Conservation (phyloP, 139 green algal genomes). For the Chlamydomonas sphaeroides region DNA sequence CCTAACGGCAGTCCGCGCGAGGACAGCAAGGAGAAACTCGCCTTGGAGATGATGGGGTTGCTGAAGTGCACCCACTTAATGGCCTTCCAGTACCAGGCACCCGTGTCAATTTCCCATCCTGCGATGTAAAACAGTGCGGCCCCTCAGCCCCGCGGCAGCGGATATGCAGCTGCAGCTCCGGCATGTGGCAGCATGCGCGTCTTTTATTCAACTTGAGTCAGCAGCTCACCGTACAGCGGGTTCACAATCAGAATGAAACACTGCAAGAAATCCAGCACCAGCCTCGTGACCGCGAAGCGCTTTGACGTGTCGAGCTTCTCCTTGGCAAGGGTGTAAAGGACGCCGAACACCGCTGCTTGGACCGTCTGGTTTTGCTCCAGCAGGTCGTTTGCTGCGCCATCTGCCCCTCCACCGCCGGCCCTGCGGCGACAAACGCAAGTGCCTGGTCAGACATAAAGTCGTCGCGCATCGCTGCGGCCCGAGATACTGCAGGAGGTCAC, state of each 20-base stretch:
- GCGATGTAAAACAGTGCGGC: not conserved
- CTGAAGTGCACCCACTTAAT: slow-evolving; percentile 41
- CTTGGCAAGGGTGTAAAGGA: slow-evolving; percentile 47
- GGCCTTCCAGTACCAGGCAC: slow-evolving; percentile 35
- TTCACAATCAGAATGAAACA: slow-evolving; percentile 47
- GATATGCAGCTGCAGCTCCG: too few species aligned
- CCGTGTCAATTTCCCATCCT: slow-evolving; percentile 18
- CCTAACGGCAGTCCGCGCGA: too few species aligned
- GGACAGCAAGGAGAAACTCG: not conserved
- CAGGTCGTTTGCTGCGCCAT: slow-evolving; percentile 27
- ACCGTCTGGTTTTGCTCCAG: slow-evolving; percentile 46
- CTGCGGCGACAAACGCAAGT: too few species aligned
- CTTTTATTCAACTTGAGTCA: too few species aligned
- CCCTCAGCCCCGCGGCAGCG: too few species aligned
- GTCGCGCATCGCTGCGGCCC: too few species aligned
- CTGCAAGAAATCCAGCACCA: slow-evolving; percentile 51
- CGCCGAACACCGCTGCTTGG: slow-evolving; percentile 49
- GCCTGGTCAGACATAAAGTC: too few species aligned
- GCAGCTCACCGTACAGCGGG: slow-evolving; percentile 35
- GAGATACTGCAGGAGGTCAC: too few species aligned
- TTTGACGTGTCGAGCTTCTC: slow-evolving; percentile 47
- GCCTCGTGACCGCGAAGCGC: slow-evolving; percentile 25
- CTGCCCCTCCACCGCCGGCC: slow-evolving; percentile 1
- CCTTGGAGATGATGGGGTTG: slow-evolving; percentile 47
- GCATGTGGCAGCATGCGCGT: too few species aligned